Conservation (phyloP, 176 grass and related monocot genomes). For the Eleusine indica region DNA sequence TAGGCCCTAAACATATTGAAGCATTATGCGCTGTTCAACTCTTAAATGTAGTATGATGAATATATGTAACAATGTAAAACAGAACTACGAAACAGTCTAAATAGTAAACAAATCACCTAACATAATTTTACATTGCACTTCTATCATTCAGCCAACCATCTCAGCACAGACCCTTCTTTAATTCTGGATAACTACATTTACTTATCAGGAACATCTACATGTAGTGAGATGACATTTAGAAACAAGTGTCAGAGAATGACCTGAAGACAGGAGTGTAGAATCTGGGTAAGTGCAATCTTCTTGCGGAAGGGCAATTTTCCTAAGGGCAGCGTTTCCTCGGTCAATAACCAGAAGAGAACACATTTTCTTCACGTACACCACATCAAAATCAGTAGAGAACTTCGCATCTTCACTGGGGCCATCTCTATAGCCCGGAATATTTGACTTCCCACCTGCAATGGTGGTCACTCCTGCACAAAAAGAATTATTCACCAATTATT, state of each 20-base stretch:
- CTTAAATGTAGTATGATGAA: neutral
- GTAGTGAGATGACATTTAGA: constrained; percentile 16
- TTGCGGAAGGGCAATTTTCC: constrained; percentile 85
- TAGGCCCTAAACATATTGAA: neutral
- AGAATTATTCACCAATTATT: constrained; percentile 26
- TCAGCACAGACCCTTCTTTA: neutral
- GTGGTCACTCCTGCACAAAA: constrained; percentile 79
- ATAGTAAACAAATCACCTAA: constrained; percentile 6
- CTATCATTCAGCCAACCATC: constrained; percentile 25
- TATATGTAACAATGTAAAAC: neutral
- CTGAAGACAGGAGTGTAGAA: constrained; percentile 81
- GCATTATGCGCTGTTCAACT: neutral
- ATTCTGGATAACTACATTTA: neutral
- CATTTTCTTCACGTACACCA: constrained; percentile 88
- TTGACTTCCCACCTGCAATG: constrained; percentile 98
- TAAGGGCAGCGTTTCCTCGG: constrained; percentile 94
- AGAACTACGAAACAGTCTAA: neutral
- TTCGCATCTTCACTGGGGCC: constrained; percentile 99
- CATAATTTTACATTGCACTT: constrained; percentile 10
- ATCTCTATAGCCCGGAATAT: constrained; percentile 89
- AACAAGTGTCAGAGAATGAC: constrained; percentile 40
- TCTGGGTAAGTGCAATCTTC: constrained; percentile 90
- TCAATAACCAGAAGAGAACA: constrained; percentile 91
- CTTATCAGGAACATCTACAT: constrained; percentile 24
- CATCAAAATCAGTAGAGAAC: constrained; percentile 95